A percentile compares a stretch with the other conserved stretches of the same genome.
phyloP scores from a whole-genome alignment of 108 stramenopile genomes.

The Thalassiosira profunda region DNA sequence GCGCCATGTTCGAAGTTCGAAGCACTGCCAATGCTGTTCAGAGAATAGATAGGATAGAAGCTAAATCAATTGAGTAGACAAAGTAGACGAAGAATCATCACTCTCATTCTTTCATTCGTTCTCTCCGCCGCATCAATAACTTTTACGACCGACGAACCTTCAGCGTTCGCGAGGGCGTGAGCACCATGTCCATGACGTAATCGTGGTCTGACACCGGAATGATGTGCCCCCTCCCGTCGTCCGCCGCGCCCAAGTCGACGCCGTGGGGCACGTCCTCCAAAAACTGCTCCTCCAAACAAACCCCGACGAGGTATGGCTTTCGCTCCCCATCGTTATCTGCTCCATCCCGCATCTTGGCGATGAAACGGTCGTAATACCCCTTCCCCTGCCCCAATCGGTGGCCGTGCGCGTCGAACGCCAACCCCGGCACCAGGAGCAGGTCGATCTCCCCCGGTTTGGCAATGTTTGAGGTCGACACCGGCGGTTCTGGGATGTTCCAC shows the following conservation, averaged over 20 bases:
- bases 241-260: slow-evolving; percentile 20
- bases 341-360: slow-evolving; percentile 61
- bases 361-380: slow-evolving; percentile 94
- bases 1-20: too few species aligned
- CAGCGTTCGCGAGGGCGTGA: slow-evolving; percentile 39
- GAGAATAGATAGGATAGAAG: too few species aligned
- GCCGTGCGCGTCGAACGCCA: slow-evolving; percentile 76
- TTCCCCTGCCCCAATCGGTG: slow-evolving; percentile 90
- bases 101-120: too few species aligned
- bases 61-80: too few species aligned
- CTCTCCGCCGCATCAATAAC: too few species aligned
- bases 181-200: slow-evolving; percentile 71
- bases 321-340: neutral
- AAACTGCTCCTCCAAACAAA: slow-evolving; percentile 72
- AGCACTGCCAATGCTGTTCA: too few species aligned
- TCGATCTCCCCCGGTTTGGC: slow-evolving; percentile 88
- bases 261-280: slow-evolving; percentile 12
- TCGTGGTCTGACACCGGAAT: slow-evolving; percentile 75
- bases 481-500: slow-evolving; percentile 93
- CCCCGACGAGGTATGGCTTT: slow-evolving; percentile 70
- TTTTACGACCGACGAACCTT: too few species aligned
- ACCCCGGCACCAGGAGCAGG: slow-evolving; percentile 84
- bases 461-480: slow-evolving; percentile 30
- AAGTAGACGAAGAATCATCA: too few species aligned
- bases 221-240: neutral